Conservation (phyloP, 129 eudicot genomes). For the Pittosporum tobira region DNA sequence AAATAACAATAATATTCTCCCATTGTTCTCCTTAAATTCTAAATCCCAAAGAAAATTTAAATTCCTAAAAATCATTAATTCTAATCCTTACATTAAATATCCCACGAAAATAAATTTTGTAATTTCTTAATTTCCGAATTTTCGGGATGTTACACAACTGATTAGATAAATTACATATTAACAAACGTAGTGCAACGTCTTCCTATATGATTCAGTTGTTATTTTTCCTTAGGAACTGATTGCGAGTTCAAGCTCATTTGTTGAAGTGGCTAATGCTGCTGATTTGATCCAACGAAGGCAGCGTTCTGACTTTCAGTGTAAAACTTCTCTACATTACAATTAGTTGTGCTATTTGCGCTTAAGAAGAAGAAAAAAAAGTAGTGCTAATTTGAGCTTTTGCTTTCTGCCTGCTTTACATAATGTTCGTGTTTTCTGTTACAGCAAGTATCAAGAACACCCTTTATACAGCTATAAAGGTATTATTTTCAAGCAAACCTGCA, state of each 20-base stretch:
- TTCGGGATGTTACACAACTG: too few species aligned
- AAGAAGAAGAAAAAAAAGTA: too few species aligned
- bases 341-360: too few species aligned
- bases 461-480: conserved; percentile 63
- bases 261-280: conserved; percentile 82
- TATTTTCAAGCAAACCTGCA: background rate
- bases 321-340: conserved; percentile 7
- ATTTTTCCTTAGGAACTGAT: conserved; percentile 54
- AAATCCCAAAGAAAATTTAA: too few species aligned
- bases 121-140: too few species aligned
- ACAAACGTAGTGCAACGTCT: background rate
- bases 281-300: conserved; percentile 82
- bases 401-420: background rate
- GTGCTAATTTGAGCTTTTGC: background rate
- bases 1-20: too few species aligned
- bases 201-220: conserved; percentile 22
- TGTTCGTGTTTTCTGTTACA: conserved; percentile 14
- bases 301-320: conserved; percentile 81
- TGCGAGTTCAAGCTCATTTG: conserved; percentile 47
- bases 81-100: too few species aligned
- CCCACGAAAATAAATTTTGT: too few species aligned
- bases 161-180: too few species aligned
- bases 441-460: conserved; percentile 71
- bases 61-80: too few species aligned
- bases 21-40: too few species aligned